These are phyloP conservation scores for Yarrowia bubula DNA, from an alignment of 805 yeast species.

Conservation along the genomic window DNA sequence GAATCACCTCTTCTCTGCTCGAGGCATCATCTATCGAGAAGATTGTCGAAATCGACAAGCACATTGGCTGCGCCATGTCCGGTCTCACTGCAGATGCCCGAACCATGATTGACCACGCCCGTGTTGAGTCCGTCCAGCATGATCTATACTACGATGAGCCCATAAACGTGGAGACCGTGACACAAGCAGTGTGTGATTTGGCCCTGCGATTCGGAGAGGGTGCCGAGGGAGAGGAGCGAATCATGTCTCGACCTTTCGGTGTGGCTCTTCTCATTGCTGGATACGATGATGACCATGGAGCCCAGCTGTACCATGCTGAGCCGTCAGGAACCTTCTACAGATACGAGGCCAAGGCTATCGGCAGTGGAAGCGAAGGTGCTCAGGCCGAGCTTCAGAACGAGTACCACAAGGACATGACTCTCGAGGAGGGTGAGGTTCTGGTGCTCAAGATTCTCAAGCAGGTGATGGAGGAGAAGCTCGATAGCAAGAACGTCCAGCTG, in stretches of 20 bases:
- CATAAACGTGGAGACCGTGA: conserved; percentile 85
- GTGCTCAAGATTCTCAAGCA: conserved; percentile 88
- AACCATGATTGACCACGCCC: conserved; percentile 97
- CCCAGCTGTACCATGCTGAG: conserved; percentile 95
- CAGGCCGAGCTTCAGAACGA: conserved; percentile 96
- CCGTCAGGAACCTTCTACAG: conserved; percentile 98
- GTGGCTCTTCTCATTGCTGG: conserved; percentile 97
- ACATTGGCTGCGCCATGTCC: conserved; percentile 98
- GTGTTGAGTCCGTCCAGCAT: conserved; percentile 81
- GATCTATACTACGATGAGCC: conserved; percentile 87
- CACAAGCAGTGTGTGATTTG: conserved; percentile 95
- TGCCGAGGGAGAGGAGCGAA: conserved; percentile 89
- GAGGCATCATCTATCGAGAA: conserved; percentile 94
- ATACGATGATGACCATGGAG: conserved; percentile 82
- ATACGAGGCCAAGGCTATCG: conserved; percentile 98
- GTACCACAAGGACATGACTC: conserved; percentile 82
- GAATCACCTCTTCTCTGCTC: conserved; percentile 87
- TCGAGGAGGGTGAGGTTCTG: conserved; percentile 88
- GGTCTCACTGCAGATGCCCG: conserved; percentile 99
- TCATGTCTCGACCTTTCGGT: conserved; percentile 98
- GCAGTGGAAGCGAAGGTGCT: conserved; percentile 98
- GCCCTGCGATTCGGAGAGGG: conserved; percentile 97
- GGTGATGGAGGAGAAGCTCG: conserved; percentile 98
- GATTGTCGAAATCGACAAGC: conserved; percentile 89
- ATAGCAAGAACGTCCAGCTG: conserved; percentile 90